A percentile compares a stretch with the other conserved stretches of the same genome.
phyloP scores from a whole-genome alignment of 257 asterid species.

The Avicennia marina region DNA sequence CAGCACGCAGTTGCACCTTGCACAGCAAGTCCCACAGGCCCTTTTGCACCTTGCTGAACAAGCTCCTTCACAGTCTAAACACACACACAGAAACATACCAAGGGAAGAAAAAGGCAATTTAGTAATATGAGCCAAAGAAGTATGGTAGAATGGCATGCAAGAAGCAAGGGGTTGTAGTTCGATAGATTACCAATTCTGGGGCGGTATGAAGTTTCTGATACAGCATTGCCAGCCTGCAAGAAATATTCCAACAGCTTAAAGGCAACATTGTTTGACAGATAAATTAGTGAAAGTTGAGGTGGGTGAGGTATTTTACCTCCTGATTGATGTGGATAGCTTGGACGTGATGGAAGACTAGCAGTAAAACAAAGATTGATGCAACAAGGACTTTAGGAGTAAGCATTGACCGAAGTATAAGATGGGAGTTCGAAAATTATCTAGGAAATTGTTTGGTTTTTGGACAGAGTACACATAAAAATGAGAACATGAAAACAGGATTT shows the following conservation, averaged over 20 bases:
- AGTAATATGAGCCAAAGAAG: no score
- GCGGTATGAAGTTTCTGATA: neutral
- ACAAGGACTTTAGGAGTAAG: conserved; percentile 34
- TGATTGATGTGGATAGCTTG: conserved; percentile 44
- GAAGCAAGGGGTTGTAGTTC: no score
- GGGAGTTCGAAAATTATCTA: no score
- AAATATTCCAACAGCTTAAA: no score
- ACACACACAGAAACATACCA: neutral
- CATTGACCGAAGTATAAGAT: conserved; percentile 42
- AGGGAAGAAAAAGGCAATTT: no score
- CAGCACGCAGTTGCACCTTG: conserved; percentile 59
- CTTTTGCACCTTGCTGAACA: conserved; percentile 58
- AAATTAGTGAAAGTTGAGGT: no score
- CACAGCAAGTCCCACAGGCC: conserved; percentile 70
- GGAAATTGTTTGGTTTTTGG: neutral
- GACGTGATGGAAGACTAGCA: conserved; percentile 40
- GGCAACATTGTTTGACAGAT: no score
- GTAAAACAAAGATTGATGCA: conserved; percentile 34
- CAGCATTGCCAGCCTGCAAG: neutral
- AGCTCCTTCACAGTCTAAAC: conserved; percentile 50
- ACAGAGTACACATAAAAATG: no score
- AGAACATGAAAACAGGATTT: no score
- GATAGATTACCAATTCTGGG: neutral
- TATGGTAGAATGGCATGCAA: no score
- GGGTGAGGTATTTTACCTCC: conserved; percentile 29